phyloP scores from a whole-genome alignment of 1,139 yeast genomes.

The Hanseniaspora uvarum region DNA sequence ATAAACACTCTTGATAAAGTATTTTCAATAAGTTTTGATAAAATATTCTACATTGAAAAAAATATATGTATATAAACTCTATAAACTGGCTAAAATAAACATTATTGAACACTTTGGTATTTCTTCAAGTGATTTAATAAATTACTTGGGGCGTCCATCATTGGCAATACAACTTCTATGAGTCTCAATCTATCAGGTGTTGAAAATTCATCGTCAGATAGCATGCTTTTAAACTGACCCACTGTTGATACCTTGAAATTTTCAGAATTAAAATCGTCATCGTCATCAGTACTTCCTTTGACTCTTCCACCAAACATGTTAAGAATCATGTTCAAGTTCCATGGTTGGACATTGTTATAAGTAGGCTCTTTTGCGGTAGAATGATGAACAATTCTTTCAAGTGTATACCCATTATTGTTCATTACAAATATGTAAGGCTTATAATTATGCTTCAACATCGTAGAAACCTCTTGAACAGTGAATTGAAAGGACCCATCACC shows the following conservation, averaged over 20 bases:
- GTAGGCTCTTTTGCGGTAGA: slow-evolving; percentile 47
- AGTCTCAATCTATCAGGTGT: slow-evolving; percentile 56
- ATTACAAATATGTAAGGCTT: slow-evolving; percentile 71
- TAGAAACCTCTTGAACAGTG: slow-evolving; percentile 75
- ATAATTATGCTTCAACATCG: slow-evolving; percentile 66
- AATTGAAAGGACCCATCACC: slow-evolving; percentile 88
- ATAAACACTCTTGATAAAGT: no score
- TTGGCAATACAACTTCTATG: slow-evolving; percentile 67
- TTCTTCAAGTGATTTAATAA: slow-evolving; percentile 12
- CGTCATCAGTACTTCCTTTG: slow-evolving; percentile 15
- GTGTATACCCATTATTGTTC: slow-evolving; percentile 80
- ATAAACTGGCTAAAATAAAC: background rate
- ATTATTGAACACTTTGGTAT: background rate
- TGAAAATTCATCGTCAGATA: slow-evolving; percentile 41
- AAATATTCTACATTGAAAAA: background rate
- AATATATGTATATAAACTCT: background rate
- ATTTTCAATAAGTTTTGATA: background rate
- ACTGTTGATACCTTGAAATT: slow-evolving; percentile 43
- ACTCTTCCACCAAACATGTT: slow-evolving; percentile 57
- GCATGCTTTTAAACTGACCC: slow-evolving; percentile 40
- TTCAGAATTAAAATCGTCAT: slow-evolving; percentile 38
- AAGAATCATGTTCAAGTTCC: slow-evolving; percentile 63
- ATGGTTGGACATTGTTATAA: slow-evolving; percentile 71
- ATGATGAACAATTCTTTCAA: slow-evolving; percentile 77
- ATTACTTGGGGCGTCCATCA: slow-evolving; percentile 64